phyloP scores from a whole-genome alignment of 805 yeast genomes.

The Spathaspora arborariae region DNA sequence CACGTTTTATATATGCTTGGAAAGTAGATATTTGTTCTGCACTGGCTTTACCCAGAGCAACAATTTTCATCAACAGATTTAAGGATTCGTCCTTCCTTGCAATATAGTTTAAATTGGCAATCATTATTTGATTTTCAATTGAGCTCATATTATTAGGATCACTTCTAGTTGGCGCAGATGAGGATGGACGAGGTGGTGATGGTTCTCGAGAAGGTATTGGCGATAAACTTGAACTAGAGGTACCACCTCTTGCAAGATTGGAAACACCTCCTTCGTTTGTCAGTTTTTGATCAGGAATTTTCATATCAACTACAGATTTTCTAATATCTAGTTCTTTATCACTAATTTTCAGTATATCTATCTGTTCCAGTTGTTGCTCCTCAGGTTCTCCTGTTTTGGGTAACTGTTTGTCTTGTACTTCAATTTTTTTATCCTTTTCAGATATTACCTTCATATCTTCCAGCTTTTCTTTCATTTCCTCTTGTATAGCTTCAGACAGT shows the following conservation, averaged over 20 bases:
- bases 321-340: background rate
- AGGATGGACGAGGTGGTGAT: background rate
- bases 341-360: background rate
- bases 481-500: no score
- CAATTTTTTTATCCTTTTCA: constrained; percentile 11
- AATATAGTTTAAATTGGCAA: constrained; percentile 76
- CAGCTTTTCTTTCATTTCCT: no score
- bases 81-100: constrained; percentile 71
- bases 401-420: constrained; percentile 13
- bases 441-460: constrained; percentile 15
- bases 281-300: background rate
- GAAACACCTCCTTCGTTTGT: background rate
- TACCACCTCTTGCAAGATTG: background rate
- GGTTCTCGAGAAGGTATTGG: background rate
- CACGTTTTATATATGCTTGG: constrained; percentile 75
- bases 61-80: constrained; percentile 72
- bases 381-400: constrained; percentile 16
- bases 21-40: constrained; percentile 71
- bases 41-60: constrained; percentile 78
- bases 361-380: constrained; percentile 12
- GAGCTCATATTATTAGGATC: constrained; percentile 44
- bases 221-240: background rate
- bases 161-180: background rate
- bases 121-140: constrained; percentile 74
- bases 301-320: background rate